Conservation (phyloP, 495 filamentous ascomycete species). For the Aspergillus homomorphus region DNA sequence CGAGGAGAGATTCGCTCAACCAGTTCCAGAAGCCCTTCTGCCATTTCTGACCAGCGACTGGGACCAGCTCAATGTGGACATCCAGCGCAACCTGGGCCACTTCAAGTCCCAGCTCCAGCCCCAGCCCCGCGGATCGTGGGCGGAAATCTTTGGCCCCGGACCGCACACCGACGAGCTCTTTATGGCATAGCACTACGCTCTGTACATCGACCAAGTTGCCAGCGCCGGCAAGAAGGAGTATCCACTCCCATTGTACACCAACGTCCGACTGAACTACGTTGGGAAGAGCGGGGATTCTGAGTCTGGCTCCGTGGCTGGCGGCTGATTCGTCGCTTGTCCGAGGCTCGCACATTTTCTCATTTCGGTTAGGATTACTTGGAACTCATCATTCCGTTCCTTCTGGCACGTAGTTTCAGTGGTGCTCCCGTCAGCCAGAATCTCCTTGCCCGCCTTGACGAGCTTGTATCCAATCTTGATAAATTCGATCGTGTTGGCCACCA, state of each 20-base stretch:
- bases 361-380: too few relatives aligned
- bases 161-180: conserved; percentile 46
- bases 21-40: conserved; percentile 36
- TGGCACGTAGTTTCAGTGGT: too few relatives aligned
- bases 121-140: conserved; percentile 26
- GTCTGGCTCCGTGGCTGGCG: too few relatives aligned
- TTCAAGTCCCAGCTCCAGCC: conserved; percentile 11
- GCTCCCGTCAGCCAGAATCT: too few relatives aligned
- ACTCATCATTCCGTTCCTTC: too few relatives aligned
- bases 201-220: conserved; percentile 44
- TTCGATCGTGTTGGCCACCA: too few relatives aligned
- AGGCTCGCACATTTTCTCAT: too few relatives aligned
- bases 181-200: conserved; percentile 49
- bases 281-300: too few relatives aligned
- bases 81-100: conserved; percentile 24
- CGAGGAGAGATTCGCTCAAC: conserved; percentile 28
- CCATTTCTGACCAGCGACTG: conserved; percentile 29
- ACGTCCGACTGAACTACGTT: conserved; percentile 45
- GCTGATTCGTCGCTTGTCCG: too few relatives aligned
- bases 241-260: conserved; percentile 45
- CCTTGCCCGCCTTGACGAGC: too few relatives aligned
- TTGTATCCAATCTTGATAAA: too few relatives aligned
- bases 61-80: conserved; percentile 28
- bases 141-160: conserved; percentile 38
- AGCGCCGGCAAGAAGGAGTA: conserved; percentile 41